Conservation (phyloP, 2,329 filamentous ascomycete genomes). For the Hypoxylon rubiginosum region DNA sequence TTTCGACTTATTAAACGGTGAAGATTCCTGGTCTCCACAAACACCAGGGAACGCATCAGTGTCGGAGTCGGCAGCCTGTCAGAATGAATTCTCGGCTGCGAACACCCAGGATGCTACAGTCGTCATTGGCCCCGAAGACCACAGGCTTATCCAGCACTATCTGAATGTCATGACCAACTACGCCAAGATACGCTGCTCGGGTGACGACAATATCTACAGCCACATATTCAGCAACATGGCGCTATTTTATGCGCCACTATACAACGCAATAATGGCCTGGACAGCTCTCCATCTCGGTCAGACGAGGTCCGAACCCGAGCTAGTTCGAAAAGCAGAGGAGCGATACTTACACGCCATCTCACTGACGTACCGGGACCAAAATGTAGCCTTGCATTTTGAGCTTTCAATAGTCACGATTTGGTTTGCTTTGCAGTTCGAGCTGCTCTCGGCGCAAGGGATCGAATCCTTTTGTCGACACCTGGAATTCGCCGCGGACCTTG, state of each 20-base stretch:
- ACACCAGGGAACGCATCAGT: slow-evolving; percentile 22
- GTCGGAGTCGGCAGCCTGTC: slow-evolving; percentile 16
- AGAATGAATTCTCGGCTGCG: slow-evolving; percentile 10
- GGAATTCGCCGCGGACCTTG: slow-evolving; percentile 41
- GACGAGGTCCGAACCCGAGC: slow-evolving; percentile 28
- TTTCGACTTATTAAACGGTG: slow-evolving; percentile 35
- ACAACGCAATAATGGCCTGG: slow-evolving; percentile 39
- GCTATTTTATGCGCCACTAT: slow-evolving; percentile 39
- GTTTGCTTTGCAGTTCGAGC: slow-evolving; percentile 42
- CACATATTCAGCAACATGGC: slow-evolving; percentile 45
- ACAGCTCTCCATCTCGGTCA: slow-evolving; percentile 41
- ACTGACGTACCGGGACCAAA: slow-evolving; percentile 32
- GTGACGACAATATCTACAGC: slow-evolving; percentile 41
- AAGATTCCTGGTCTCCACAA: slow-evolving; percentile 36
- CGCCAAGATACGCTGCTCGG: slow-evolving; percentile 38
- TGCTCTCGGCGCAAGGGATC: slow-evolving; percentile 38
- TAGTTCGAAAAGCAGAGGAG: slow-evolving; percentile 36
- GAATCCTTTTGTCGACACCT: slow-evolving; percentile 32
- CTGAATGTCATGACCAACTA: slow-evolving; percentile 42
- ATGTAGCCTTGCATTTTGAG: slow-evolving; percentile 38
- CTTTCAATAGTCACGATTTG: slow-evolving; percentile 42
- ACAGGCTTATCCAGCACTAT: slow-evolving; percentile 42
- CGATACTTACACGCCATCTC: slow-evolving; percentile 36
- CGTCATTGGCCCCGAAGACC: slow-evolving; percentile 31
- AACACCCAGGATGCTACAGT: slow-evolving; percentile 30